These are phyloP conservation scores for Vigna mungo DNA, from an alignment of 306 rosid species.

Conservation along the genomic window DNA sequence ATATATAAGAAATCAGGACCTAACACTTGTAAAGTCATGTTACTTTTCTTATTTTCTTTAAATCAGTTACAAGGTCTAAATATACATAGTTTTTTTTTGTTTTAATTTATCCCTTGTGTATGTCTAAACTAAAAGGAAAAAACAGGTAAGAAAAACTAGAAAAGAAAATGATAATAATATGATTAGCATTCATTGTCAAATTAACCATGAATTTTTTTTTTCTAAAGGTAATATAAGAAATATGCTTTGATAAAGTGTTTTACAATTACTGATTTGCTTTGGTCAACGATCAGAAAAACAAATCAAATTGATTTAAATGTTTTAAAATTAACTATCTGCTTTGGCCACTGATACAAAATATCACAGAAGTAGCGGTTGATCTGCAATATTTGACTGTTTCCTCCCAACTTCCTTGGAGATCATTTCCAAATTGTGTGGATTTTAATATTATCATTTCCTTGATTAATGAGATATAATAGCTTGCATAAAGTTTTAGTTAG, in stretches of 20 bases:
- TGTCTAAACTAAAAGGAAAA: too few species aligned
- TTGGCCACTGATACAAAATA: not conserved
- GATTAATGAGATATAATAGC: not conserved
- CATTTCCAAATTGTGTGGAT: conserved; percentile 29
- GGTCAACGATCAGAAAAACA: conserved; percentile 12
- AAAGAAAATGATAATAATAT: not conserved
- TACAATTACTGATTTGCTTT: not conserved
- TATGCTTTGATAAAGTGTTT: not conserved
- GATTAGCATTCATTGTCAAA: not conserved
- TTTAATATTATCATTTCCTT: not conserved
- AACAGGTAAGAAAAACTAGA: too few species aligned
- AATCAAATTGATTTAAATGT: not conserved
- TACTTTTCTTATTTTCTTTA: too few species aligned
- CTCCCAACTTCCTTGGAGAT: conserved; percentile 43
- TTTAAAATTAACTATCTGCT: not conserved
- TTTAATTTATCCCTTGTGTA: too few species aligned
- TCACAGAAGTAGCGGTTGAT: not conserved
- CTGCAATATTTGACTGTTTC: not conserved
- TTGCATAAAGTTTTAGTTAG: not conserved
- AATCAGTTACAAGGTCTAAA: too few species aligned
- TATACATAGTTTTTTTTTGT: too few species aligned
- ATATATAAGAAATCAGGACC: too few species aligned
- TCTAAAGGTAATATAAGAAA: not conserved
- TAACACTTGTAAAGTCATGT: too few species aligned
- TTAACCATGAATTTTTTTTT: too few species aligned